A percentile compares a stretch with the other conserved stretches of the same genome.
These are phyloP conservation scores for Euphrasia arctica DNA, from an alignment of 305 asterid species.

Conservation along the genomic window DNA sequence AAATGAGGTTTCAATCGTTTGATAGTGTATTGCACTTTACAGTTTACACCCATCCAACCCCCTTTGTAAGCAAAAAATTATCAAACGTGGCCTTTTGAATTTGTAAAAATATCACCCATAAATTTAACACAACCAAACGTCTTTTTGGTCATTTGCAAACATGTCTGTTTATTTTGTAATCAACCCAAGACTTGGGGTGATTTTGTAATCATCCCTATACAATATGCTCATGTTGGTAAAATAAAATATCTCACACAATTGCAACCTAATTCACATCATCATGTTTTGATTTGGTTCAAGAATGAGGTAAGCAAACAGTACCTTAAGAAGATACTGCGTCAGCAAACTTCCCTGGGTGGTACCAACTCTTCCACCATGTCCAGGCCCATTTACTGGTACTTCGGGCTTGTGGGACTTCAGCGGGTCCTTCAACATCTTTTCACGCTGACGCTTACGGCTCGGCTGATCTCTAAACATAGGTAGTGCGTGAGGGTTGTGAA, in stretches of 20 bases:
- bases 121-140: too few relatives aligned
- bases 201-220: not conserved
- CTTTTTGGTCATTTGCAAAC: too few relatives aligned
- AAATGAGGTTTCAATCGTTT: too few relatives aligned
- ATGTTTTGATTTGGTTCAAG: not conserved
- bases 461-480: conserved; percentile 96
- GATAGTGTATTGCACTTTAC: too few relatives aligned
- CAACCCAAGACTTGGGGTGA: not conserved
- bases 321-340: conserved; percentile 94
- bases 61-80: too few relatives aligned
- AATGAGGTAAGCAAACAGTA: conserved; percentile 23
- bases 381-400: conserved; percentile 88
- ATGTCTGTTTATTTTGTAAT: too few relatives aligned
- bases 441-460: conserved; percentile 93
- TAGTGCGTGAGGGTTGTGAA: conserved; percentile 93
- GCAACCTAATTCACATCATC: not conserved
- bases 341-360: conserved; percentile 84
- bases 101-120: too few relatives aligned
- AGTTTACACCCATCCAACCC: too few relatives aligned
- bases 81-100: too few relatives aligned
- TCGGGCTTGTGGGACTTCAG: conserved; percentile 95
- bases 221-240: not conserved
- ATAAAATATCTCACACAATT: not conserved
- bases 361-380: conserved; percentile 93
- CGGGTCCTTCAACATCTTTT: conserved; percentile 86